Conservation (phyloP, 1,284 basidiomycete species). For the Coniferiporia sulphurascens region DNA sequence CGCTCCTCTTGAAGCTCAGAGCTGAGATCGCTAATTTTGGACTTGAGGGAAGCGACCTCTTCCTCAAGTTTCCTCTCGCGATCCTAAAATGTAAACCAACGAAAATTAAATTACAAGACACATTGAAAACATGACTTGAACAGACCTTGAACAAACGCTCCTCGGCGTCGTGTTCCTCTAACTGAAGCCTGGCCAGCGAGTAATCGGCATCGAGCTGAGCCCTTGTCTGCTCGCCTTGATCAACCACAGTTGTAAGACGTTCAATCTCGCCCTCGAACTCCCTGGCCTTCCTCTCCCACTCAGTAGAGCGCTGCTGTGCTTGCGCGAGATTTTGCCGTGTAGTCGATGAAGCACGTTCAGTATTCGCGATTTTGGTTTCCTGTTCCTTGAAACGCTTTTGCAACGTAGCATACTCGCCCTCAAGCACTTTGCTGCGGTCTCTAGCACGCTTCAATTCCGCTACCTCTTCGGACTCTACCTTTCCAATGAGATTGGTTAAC, state of each 20-base stretch:
- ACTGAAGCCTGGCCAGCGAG: conserved; percentile 57
- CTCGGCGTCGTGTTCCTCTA: conserved; percentile 70
- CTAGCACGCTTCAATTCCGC: conserved; percentile 60
- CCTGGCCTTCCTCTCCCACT: conserved; percentile 76
- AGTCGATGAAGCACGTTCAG: conserved; percentile 52
- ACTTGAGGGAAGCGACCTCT: conserved; percentile 58
- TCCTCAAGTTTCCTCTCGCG: conserved; percentile 63
- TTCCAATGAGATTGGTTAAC: conserved; percentile 53
- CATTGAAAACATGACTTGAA: neutral
- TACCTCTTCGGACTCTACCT: conserved; percentile 65
- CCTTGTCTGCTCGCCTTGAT: conserved; percentile 59
- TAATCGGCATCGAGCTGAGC: conserved; percentile 65
- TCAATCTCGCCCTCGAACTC: conserved; percentile 63
- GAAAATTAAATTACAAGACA: conserved; percentile 8
- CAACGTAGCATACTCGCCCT: conserved; percentile 58
- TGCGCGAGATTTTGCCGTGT: conserved; percentile 61
- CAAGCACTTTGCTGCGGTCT: conserved; percentile 60
- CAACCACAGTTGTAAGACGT: conserved; percentile 50
- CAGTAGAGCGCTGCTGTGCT: conserved; percentile 67
- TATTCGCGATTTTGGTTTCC: conserved; percentile 54
- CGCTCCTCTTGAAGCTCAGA: conserved; percentile 53
- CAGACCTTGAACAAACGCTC: conserved; percentile 60
- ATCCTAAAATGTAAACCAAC: conserved; percentile 42
- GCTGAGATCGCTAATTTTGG: conserved; percentile 54
- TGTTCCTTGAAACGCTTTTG: conserved; percentile 71